Conservation (phyloP, 306 rosid species). For the Rosa multiflora region DNA sequence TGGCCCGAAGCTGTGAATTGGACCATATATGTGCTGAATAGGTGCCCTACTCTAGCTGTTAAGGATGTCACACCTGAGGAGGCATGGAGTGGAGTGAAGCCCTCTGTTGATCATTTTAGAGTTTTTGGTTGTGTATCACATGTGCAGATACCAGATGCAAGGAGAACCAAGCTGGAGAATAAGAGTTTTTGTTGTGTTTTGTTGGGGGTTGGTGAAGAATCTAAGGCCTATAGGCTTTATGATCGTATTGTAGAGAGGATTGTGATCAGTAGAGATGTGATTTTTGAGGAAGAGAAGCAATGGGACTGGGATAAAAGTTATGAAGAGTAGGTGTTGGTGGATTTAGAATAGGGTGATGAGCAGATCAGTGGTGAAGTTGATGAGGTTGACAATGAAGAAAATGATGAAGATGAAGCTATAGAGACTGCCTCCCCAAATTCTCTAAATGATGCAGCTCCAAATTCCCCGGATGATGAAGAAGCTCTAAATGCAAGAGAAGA, state of each 20-base stretch:
- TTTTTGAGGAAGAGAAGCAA: neutral
- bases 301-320: neutral
- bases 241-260: neutral
- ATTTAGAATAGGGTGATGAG: neutral
- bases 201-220: neutral
- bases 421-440: too few species aligned
- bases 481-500: neutral
- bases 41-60: neutral
- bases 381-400: neutral
- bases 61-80: neutral
- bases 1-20: neutral
- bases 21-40: neutral
- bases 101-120: neutral
- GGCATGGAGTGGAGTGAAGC: neutral
- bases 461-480: too few species aligned
- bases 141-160: neutral
- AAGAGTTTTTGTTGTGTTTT: neutral
- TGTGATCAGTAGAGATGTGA: too few species aligned
- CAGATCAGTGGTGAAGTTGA: too few species aligned
- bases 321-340: neutral
- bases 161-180: neutral
- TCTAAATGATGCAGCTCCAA: too few species aligned
- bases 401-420: too few species aligned
- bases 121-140: neutral
- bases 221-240: neutral